Evolutionary conservation across 2,329 filamentous ascomycete species (phyloP), one percentile per base, ranked within the genome.

Genomic region (Didymella arachidicola): DNA sequence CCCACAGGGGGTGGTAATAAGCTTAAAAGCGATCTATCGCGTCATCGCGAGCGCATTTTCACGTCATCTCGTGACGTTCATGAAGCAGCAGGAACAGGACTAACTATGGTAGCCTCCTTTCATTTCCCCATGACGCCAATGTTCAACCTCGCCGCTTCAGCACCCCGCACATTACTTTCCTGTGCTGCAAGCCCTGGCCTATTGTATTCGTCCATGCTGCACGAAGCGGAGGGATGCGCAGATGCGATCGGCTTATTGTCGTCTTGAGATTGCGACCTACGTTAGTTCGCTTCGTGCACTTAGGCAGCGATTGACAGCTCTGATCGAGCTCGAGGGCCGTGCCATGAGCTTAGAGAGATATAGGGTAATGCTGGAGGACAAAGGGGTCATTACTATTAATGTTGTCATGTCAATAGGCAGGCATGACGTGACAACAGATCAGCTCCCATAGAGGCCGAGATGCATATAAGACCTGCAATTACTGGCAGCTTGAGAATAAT

Each of bases 41-140:
- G 45, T 55, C 44, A 55, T 55, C 53, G 39, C 53, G 44, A 29
- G 14, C 45, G 19, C 27, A 38, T 19, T 19, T 14, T 36, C 45
- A 48, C 53, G 45, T 50, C 53, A 49, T 56, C 53, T 30, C 45
- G 53, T 56, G 53, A 49, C 30, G 29, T 44, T 22, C 42, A 43
- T 47, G 4, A 14, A 41, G 12, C 7, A 12, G 32, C 25, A 41
- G 29, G 29, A 49, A 38, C 27, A 49, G 36, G 29, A 49, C 53
- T 45, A 56, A 45, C 53, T n/a, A n/a, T n/a, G n/a, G n/a, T n/a
- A n/a, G n/a, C n/a, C 53, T 44, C 22, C 39, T 56, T 48, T 38
- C 29, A 39, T 38, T 56, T 56, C 44, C 29, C 27, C 44, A 49
- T 56, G 53, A 56, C 53, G 53, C 53, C 45, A 49, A 49, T 38